phyloP scores from a whole-genome alignment of 2,329 filamentous ascomycete genomes.

The Cordyceps cateniannulata region DNA sequence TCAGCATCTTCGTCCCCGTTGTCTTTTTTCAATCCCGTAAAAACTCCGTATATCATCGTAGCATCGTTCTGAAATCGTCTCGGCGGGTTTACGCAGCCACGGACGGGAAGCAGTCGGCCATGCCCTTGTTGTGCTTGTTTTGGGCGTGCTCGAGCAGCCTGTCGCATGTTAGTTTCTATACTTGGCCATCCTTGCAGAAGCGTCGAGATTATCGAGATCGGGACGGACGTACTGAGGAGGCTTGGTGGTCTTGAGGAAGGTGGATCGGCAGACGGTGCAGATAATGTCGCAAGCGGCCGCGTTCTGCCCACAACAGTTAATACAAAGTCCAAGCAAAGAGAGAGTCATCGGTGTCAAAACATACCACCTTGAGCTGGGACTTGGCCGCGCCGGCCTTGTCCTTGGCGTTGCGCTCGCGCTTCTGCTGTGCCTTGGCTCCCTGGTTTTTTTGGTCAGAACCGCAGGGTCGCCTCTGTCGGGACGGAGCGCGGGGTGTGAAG shows the following conservation, averaged over 20 bases:
- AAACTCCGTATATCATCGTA: constrained; percentile 9
- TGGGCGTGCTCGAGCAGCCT: constrained; percentile 64
- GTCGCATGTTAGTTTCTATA: not conserved
- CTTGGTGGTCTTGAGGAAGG: constrained; percentile 72
- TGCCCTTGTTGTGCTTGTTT: constrained; percentile 71
- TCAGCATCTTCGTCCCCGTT: not conserved
- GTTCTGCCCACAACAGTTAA: constrained; percentile 44
- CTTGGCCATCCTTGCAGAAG: not conserved
- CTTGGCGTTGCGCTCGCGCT: constrained; percentile 66
- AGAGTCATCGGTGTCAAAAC: constrained; percentile 22
- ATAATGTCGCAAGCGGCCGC: constrained; percentile 68
- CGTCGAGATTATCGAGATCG: too few relatives aligned
- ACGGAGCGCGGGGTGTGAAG: not conserved
- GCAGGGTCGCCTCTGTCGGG: not conserved
- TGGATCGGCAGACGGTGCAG: constrained; percentile 70
- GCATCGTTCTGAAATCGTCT: not conserved
- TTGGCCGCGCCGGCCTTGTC: constrained; percentile 50
- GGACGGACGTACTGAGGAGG: constrained; percentile 54
- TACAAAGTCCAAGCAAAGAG: too few relatives aligned
- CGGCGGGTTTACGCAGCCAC: constrained; percentile 22
- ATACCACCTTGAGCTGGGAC: constrained; percentile 63
- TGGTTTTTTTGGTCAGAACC: constrained; percentile 20
- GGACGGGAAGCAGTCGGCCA: constrained; percentile 64
- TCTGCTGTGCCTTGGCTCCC: constrained; percentile 63
- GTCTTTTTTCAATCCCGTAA: not conserved